Base-by-base conservation (phyloP, 164 flowering plant genomes). In the Protea cynaroides region DNA sequence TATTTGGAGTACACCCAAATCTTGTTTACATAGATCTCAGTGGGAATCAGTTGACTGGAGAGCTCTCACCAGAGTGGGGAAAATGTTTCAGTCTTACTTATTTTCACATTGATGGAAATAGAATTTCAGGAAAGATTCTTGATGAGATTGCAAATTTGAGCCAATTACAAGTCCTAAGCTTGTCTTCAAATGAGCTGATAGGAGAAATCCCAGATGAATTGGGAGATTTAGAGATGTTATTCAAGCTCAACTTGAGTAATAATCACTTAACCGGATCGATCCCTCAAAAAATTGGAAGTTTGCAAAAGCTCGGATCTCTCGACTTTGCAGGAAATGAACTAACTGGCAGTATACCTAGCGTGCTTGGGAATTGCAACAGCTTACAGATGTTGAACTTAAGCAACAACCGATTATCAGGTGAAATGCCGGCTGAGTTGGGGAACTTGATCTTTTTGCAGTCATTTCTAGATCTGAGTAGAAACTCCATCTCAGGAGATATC, bases 391-490 rank as follows among this genome's bases (percentile, higher is more conserved):
- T 79, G 69, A 74, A 75, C 64, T 69, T 86, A 49, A 78, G 87
- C 70, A 63, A 70, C 74, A 86, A 86, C 65, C 25, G 59, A 37
- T 68, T 85, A 6, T 72, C 71, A 0, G 88, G 90, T 7, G 52
- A 58, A 17, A 82, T 83, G 50, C 86, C 91, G 18, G 4, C 36
- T 0, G 75, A 79, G 61, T 74, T 86, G 0, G 80, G 83, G 2
- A 79, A 82, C 66, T 70, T 84, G 52, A 22, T 21, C 1, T 15
- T 22, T 0, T 37, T 86, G 69, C 79, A 76, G 72, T 54, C 22
- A 25, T 18, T 65, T 49, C 64, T 87, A 36, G 88, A 88, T 61
- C 79, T 86, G 14, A 84, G 89, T 68, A 62, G 74, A 67, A 88
- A 88, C 68, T 71, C 64, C 1, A 71, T 88, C 12, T 69, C 81